Base-by-base conservation (phyloP, 345 rosid species). In the thale cress (Arabidopsis thaliana) region DNA sequence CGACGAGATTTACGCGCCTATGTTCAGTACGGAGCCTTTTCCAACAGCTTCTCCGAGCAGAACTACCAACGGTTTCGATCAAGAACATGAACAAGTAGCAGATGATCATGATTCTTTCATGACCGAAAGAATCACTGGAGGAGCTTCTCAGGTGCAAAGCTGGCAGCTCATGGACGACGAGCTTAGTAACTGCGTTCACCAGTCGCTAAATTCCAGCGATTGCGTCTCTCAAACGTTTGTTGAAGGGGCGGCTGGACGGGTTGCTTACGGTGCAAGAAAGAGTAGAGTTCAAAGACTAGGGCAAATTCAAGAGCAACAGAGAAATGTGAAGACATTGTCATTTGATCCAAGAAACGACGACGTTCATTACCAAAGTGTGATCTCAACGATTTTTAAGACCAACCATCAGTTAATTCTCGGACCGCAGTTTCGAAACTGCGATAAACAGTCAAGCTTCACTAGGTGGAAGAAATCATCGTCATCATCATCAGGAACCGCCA, bases 111-210 rank as follows among this genome's bases (percentile, higher is more conserved):
- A 83, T 65, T 76, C 91, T 8, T 83, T 85, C 68, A 77, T 88
- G 82, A 70, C 84, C 28, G 91, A 84, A 73, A 89, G 85, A 69
- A 77, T 76, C 33, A 81, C 80, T 59, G 83, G 77, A 46, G 89
- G 78, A 68, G 85, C 91, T 80, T 88, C 97, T 40, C 93, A 82
- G 49, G 83, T 84, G 4, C 92, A 86, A 75, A 87, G 88, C 76
- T 82, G 89, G 94, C 87, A 88, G 38, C 57, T 87, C 42, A 68
- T 83, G 76, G 94, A 86, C 11, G 93, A 91, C 25, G 95, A 91
- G 71, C 79, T 91, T 78, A 85, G 90, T 49, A 88, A 85, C 71
- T 73, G 85, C 62, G 79, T 85, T 30, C 85, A 81, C 32, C 85
- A 84, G 65, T 87, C 95, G n/a, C 23, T 88, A 41, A 88, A 86